Evolutionary conservation across 306 rosid genomes (phyloP).

Genomic region (Rubus parviflorus): DNA sequence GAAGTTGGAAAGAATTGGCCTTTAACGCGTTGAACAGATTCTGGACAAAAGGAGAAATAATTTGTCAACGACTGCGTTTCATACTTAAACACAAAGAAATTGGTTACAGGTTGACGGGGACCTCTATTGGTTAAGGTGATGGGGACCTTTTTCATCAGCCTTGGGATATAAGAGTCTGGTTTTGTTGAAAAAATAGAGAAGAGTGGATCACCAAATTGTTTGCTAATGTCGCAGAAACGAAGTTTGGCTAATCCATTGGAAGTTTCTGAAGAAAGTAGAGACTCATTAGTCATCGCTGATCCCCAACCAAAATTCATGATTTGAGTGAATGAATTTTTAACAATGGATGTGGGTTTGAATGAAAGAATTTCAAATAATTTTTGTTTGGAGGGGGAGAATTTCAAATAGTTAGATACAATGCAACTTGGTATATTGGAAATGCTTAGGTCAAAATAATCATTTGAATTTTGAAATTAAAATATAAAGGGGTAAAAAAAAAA

Average conservation of each 20-base stretch:
- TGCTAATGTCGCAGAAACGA: not conserved
- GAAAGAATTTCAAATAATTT: not conserved
- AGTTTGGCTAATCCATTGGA: conserved; percentile 7
- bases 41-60: not conserved
- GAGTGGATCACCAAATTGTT: conserved; percentile 54
- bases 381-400: too few species aligned
- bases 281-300: not conserved
- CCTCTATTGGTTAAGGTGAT: not conserved
- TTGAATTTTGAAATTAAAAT: not conserved
- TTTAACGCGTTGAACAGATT: not conserved
- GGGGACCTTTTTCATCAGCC: not conserved
- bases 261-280: not conserved
- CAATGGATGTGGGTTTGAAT: not conserved
- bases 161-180: not conserved
- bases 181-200: conserved; percentile 19
- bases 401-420: too few species aligned
- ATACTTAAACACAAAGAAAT: conserved; percentile 3
- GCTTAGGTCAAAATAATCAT: not conserved
- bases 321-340: not conserved
- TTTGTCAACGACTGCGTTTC: conserved; percentile 27
- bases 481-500: not conserved
- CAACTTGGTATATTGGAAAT: not conserved
- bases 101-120: conserved; percentile 22
- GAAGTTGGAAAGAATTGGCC: not conserved
- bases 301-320: not conserved